Evolutionary conservation across 352 stramenopile genomes (phyloP).

Genomic region (Phytophthora agathidicida): DNA sequence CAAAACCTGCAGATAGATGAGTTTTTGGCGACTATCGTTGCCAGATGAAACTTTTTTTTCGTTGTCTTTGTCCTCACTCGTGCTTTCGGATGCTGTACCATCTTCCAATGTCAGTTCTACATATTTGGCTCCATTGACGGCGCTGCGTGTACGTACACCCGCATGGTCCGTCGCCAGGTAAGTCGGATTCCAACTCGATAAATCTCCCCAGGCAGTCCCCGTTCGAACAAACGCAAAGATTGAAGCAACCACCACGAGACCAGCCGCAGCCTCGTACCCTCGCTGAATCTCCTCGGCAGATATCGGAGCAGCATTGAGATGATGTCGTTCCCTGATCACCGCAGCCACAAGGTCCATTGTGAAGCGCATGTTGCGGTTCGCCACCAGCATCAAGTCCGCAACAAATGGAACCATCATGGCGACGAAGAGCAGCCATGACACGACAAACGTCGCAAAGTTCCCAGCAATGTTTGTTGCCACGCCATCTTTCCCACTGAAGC

Average conservation of each 20-base stretch:
- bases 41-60: background rate
- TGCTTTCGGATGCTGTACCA: background rate
- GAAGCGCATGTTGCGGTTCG: slow-evolving; percentile 41
- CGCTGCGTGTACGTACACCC: background rate
- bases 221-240: slow-evolving; percentile 9
- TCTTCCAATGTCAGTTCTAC: slow-evolving; percentile 11
- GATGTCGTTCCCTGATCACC: slow-evolving; percentile 29
- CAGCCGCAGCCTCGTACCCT: slow-evolving; percentile 26
- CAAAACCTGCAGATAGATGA: background rate
- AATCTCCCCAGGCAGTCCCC: background rate
- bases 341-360: slow-evolving; percentile 41
- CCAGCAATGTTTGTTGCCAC: background rate
- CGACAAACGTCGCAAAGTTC: slow-evolving; percentile 11
- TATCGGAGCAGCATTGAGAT: slow-evolving; percentile 38
- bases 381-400: slow-evolving; percentile 42
- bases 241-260: slow-evolving; percentile 18
- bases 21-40: background rate
- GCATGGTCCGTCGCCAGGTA: background rate
- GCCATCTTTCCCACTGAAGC: background rate
- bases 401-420: slow-evolving; percentile 31
- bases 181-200: slow-evolving; percentile 21
- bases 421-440: slow-evolving; percentile 27
- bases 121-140: slow-evolving; percentile 6
- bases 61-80: background rate
- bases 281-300: slow-evolving; percentile 34